Evolutionary conservation across 129 eudicot genomes (phyloP), one percentile per base, ranked within the genome.

Genomic region (Centaurea solstitialis): DNA sequence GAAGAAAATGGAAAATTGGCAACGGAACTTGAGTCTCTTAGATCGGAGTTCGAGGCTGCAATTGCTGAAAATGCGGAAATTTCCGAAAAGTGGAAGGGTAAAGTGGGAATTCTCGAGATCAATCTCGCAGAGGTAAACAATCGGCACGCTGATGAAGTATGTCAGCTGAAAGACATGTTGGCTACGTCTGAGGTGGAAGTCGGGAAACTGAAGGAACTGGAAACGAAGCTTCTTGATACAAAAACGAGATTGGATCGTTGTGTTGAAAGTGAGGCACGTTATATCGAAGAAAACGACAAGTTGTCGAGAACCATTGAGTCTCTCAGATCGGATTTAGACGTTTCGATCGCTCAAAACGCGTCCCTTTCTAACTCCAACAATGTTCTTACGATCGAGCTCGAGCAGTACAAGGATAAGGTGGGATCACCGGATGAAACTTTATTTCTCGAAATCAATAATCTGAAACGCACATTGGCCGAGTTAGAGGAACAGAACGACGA

Each of bases 311-410:
- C 41, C 62, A 21, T 74, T 10, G 68, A 83, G 62, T 83, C 69
- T 67, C 75, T 87, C 9, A 87, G 70, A 73, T 83, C 87, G 40
- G 87, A 90, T 61, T 86, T 89, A 53, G 88, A 89, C 79, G 84
- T 72, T n/a, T 84, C 81, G 70, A 66, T 18, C 40, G 81, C 86
- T 80, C 83, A 84, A 47, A 84, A 86, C 38, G 68, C 70, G 68
- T 69, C 82, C 41, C 80, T 84, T 65, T 86, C 91, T n/a, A 86
- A 81, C 78, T 81, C 83, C 7, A 85, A 78, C 35, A 45, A 75
- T 74, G 78, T 10, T 73, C 21, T 80, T 22, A 66, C 15, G 57
- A 50, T 41, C 26, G 81, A 89, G 76, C 80, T 86, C 40, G 90
- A 82, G 68, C 86, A 88, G 57, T 84, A 18, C 75, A 57, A 73